Base-by-base conservation (phyloP, 2,329 filamentous ascomycete species). In the Claviceps sp. region DNA sequence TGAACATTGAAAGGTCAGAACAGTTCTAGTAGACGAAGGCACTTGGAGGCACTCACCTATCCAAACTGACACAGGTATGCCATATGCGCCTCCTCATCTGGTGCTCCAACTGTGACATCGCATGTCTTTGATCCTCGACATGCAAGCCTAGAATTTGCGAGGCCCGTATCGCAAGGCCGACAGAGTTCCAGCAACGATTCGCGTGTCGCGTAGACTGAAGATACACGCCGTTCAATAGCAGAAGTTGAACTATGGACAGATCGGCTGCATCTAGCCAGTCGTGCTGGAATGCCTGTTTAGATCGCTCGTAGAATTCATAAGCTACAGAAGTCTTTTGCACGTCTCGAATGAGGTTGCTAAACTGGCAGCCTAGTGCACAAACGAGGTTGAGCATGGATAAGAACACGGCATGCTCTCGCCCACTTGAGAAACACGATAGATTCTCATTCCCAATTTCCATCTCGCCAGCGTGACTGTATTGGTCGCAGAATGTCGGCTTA, bases 131-230 rank as follows among this genome's bases (percentile, higher is more conserved):
- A 2, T 37, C 34, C 34, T 51, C 50, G 9, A 46, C 50, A 30
- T 51, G 50, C 16, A 51, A 22, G 2, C 50, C 50, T 22, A 51
- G 16, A 13, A 51, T 51, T 16, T 51, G 50, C 16, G 50, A 51
- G 37, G 44, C 43, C 11, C 50, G 50, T 46, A 51, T 51, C 16
- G 50, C 50, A 40, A 51, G 50, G 5, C 50, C 50, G 20, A 51
- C 42, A 18, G 50, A 51, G 37, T 51, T 51, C 50, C 50, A 51
- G 50, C 50, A 51, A 6, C 50, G 50, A 20, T 51, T 51, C 16
- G 50, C 50, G 22, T 51, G 50, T 20, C 30, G 50, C 3, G 50
- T 51, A 20, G 50, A 51, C 22, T 51, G 50, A n/a, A 51, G 22
- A 46, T 51, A 51, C 16, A 47, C 50, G 16, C 43, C 50, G 24